Percentiles rank a stretch among this genome's conserved stretches.
Conservation (phyloP, 345 rosid genomes). For the Ceriops zippeliana region DNA sequence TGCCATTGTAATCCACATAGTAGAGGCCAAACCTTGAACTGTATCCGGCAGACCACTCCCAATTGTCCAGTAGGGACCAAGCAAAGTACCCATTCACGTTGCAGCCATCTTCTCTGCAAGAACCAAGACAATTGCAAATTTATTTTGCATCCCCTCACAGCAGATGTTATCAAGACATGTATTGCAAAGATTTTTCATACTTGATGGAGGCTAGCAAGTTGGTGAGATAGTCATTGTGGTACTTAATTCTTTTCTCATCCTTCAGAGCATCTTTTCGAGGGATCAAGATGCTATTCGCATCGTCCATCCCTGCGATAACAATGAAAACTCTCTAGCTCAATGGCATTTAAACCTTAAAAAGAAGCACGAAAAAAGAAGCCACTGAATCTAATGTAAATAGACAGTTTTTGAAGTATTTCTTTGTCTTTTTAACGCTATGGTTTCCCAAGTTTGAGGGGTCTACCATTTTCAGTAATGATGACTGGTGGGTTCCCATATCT, state of each 20-base stretch:
- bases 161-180: neutral
- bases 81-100: conserved; percentile 91
- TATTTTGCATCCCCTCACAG: neutral
- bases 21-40: conserved; percentile 88
- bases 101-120: conserved; percentile 84
- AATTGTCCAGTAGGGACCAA: conserved; percentile 88
- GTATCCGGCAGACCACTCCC: conserved; percentile 96
- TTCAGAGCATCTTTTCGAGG: conserved; percentile 56
- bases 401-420: no score
- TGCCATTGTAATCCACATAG: conserved; percentile 76
- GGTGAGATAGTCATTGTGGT: conserved; percentile 76
- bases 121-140: conserved; percentile 6
- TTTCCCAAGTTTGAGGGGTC: neutral
- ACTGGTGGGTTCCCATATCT: conserved; percentile 60
- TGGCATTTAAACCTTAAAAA: no score
- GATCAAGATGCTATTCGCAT: conserved; percentile 46
- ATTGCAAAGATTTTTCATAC: conserved; percentile 25
- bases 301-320: conserved; percentile 83
- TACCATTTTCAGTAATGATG: conserved; percentile 68
- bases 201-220: conserved; percentile 70
- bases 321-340: neutral
- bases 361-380: no score
- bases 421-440: no score
- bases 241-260: conserved; percentile 77
- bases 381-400: no score